Evolutionary conservation across 192 early-diverging fungal genomes (phyloP).

Genomic region (Paraglomus occultum): DNA sequence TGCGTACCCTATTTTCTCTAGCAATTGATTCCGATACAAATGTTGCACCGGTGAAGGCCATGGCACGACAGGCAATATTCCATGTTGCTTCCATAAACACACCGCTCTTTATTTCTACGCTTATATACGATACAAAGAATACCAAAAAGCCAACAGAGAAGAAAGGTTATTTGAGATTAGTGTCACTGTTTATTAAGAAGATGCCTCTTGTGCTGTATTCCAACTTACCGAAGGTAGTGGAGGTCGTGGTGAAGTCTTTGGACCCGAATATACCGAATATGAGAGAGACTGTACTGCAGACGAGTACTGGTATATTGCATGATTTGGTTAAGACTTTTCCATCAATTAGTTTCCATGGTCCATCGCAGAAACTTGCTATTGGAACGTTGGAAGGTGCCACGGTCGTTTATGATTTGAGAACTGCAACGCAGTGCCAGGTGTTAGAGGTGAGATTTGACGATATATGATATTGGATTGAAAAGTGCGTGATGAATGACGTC

Average conservation of each 20-base stretch:
- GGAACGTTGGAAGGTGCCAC: slow-evolving; percentile 73
- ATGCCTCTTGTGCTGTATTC: slow-evolving; percentile 66
- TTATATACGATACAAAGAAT: slow-evolving; percentile 73
- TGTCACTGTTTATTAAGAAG: slow-evolving; percentile 75
- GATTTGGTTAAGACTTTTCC: slow-evolving; percentile 70
- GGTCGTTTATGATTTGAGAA: slow-evolving; percentile 79
- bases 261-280: slow-evolving; percentile 76
- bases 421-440: slow-evolving; percentile 72
- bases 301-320: slow-evolving; percentile 54
- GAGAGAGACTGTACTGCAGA: slow-evolving; percentile 64
- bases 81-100: slow-evolving; percentile 66
- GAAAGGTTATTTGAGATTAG: slow-evolving; percentile 57
- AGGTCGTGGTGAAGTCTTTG: slow-evolving; percentile 78
- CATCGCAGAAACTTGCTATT: slow-evolving; percentile 71
- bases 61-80: slow-evolving; percentile 69
- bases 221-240: slow-evolving; percentile 61
- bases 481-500: too few relatives aligned
- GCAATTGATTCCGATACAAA: slow-evolving; percentile 42
- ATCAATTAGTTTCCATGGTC: slow-evolving; percentile 69
- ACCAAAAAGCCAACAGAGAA: slow-evolving; percentile 60
- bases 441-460: slow-evolving; percentile 55
- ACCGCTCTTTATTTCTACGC: slow-evolving; percentile 66
- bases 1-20: slow-evolving; percentile 60
- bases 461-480: too few relatives aligned
- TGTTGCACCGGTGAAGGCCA: slow-evolving; percentile 44